A percentile compares a stretch with the other conserved stretches of the same genome.
phyloP scores from a whole-genome alignment of 2,329 filamentous ascomycete genomes.

The Penicillium hordei region DNA sequence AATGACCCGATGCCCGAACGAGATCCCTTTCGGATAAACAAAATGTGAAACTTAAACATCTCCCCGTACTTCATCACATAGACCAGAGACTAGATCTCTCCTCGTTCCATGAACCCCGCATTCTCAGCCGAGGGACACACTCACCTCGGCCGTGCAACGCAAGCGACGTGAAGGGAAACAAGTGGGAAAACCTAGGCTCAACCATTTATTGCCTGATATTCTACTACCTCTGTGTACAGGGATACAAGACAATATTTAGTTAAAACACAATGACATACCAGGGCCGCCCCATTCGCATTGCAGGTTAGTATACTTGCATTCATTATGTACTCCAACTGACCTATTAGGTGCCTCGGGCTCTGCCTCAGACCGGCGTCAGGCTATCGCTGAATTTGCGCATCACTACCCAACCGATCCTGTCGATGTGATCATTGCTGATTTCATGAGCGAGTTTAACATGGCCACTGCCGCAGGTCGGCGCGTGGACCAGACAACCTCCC shows the following conservation, averaged over 20 bases:
- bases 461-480: constrained; percentile 43
- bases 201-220: too few species aligned
- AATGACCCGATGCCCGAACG: neutral
- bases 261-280: constrained; percentile 18
- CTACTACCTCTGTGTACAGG: neutral
- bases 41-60: neutral
- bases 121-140: constrained; percentile 6
- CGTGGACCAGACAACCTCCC: constrained; percentile 33
- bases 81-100: neutral
- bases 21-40: too few species aligned
- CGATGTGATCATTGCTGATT: constrained; percentile 50
- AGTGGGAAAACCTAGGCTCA: neutral
- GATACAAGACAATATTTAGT: neutral
- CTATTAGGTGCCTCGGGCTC: constrained; percentile 46
- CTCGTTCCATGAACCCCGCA: neutral
- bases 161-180: neutral
- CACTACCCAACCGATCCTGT: constrained; percentile 43
- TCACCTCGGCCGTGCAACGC: constrained; percentile 2
- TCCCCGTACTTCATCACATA: neutral
- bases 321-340: neutral
- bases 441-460: constrained; percentile 56
- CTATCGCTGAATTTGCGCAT: constrained; percentile 44
- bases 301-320: constrained; percentile 15
- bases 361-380: constrained; percentile 48
- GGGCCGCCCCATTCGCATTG: constrained; percentile 25